Percentiles rank a stretch among this genome's conserved stretches.
phyloP scores from a whole-genome alignment of 495 filamentous ascomycete genomes.

The Articulospora tetracladia region DNA sequence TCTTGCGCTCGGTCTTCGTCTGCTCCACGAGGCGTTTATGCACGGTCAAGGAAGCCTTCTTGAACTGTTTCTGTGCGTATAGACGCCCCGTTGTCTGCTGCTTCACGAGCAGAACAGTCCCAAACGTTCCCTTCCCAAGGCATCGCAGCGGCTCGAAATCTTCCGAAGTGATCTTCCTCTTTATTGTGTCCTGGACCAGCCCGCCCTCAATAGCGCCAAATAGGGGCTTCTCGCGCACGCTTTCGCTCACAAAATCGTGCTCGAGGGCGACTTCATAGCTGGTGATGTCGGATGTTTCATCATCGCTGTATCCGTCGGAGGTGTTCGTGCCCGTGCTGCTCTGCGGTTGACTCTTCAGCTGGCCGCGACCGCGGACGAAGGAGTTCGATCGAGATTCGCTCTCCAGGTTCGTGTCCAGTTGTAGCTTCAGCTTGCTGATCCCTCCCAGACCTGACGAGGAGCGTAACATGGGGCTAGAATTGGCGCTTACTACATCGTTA shows the following conservation, averaged over 20 bases:
- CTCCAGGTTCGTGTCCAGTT: slow-evolving; percentile 61
- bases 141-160: slow-evolving; percentile 95
- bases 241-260: slow-evolving; percentile 79
- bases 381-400: slow-evolving; percentile 30
- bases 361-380: slow-evolving; percentile 23
- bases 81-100: slow-evolving; percentile 82
- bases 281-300: slow-evolving; percentile 33
- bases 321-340: slow-evolving; percentile 27
- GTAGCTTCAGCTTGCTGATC: slow-evolving; percentile 73
- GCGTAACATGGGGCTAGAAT: slow-evolving; percentile 58
- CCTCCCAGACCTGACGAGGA: slow-evolving; percentile 55
- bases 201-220: slow-evolving; percentile 39
- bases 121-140: slow-evolving; percentile 92
- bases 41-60: slow-evolving; percentile 87
- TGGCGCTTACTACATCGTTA: slow-evolving; percentile 52
- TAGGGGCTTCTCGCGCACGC: slow-evolving; percentile 42
- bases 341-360: slow-evolving; percentile 18
- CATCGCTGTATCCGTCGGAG: slow-evolving; percentile 23
- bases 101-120: slow-evolving; percentile 80
- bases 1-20: slow-evolving; percentile 91
- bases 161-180: slow-evolving; percentile 81
- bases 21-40: slow-evolving; percentile 94
- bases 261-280: slow-evolving; percentile 89
- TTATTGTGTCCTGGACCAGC: slow-evolving; percentile 27
- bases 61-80: slow-evolving; percentile 97